Evolutionary conservation across 2,329 filamentous ascomycete species (phyloP).

Genomic region (Cordyceps tenuipes): DNA sequence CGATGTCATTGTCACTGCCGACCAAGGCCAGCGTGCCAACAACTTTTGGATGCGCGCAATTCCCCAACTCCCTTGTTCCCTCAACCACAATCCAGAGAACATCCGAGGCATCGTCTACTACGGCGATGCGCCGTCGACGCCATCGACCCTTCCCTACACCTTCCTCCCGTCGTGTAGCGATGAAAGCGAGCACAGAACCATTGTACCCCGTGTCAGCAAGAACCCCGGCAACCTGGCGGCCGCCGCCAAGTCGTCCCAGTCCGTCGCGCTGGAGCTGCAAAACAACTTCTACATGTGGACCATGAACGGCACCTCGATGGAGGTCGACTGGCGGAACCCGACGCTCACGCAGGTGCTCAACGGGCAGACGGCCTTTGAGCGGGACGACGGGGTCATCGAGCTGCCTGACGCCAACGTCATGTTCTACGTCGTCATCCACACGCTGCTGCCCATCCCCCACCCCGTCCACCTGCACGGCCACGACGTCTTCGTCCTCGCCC

Average conservation of each 20-base stretch:
- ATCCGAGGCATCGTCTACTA: conserved; percentile 22
- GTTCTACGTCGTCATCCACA: conserved; percentile 16
- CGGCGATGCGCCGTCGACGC: not conserved
- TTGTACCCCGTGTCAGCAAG: not conserved
- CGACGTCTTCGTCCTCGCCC: too few species aligned
- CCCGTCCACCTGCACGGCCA: conserved; percentile 6
- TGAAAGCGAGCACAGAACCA: not conserved
- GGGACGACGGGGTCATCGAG: not conserved
- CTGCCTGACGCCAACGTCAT: conserved; percentile 8
- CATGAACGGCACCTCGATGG: not conserved
- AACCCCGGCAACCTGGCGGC: not conserved
- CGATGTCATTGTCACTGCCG: not conserved
- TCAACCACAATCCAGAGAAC: conserved; percentile 30
- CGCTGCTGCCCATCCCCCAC: conserved; percentile 12
- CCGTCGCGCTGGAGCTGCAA: not conserved
- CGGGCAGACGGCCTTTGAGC: not conserved
- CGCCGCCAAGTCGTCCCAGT: too few species aligned
- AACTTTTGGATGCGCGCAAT: conserved; percentile 42
- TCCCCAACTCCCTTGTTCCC: conserved; percentile 32
- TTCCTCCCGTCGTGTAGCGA: not conserved
- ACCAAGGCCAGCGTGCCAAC: not conserved
- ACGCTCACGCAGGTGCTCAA: not conserved
- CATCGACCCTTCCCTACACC: not conserved
- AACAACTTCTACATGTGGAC: not conserved
- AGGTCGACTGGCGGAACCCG: not conserved